Conservation (phyloP, 2,329 filamentous ascomycete genomes). For the Fusarium staphyleae region DNA sequence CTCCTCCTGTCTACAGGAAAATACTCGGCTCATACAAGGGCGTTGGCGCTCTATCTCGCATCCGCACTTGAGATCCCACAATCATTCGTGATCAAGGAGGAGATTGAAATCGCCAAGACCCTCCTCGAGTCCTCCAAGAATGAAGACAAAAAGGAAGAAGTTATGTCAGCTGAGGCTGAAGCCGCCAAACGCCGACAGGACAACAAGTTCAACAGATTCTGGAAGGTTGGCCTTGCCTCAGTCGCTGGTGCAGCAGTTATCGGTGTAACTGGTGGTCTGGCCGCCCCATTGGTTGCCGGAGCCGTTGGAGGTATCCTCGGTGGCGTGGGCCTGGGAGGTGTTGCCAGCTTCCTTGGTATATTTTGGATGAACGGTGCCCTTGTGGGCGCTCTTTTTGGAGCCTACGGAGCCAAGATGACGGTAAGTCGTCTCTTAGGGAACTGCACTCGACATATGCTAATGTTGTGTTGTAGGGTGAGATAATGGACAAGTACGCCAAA, state of each 20-base stretch:
- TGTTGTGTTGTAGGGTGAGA: slow-evolving; percentile 63
- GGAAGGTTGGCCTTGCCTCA: slow-evolving; percentile 90
- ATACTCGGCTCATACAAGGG: slow-evolving; percentile 77
- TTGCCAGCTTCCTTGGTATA: slow-evolving; percentile 84
- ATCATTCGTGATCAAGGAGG: slow-evolving; percentile 69
- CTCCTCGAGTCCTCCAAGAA: slow-evolving; percentile 70
- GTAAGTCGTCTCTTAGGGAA: slow-evolving; percentile 39
- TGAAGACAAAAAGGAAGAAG: slow-evolving; percentile 48
- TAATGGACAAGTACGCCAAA: slow-evolving; percentile 86
- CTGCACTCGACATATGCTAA: slow-evolving; percentile 14
- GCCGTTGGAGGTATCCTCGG: slow-evolving; percentile 86
- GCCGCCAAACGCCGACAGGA: slow-evolving; percentile 75
- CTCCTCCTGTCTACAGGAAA: slow-evolving; percentile 75
- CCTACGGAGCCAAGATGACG: slow-evolving; percentile 81
- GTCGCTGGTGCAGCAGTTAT: slow-evolving; percentile 89
- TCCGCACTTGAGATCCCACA: slow-evolving; percentile 71
- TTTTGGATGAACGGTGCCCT: slow-evolving; percentile 86
- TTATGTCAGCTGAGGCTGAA: slow-evolving; percentile 78
- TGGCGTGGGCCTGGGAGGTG: slow-evolving; percentile 82
- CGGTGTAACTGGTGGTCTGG: slow-evolving; percentile 90
- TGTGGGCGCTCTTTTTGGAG: slow-evolving; percentile 87
- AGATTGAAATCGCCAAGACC: slow-evolving; percentile 77
- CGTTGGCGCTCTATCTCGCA: slow-evolving; percentile 71
- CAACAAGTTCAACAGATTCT: slow-evolving; percentile 74
- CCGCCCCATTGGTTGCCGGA: slow-evolving; percentile 85